phyloP scores from a whole-genome alignment of 805 yeast species.

The Hanseniaspora lachancei region DNA sequence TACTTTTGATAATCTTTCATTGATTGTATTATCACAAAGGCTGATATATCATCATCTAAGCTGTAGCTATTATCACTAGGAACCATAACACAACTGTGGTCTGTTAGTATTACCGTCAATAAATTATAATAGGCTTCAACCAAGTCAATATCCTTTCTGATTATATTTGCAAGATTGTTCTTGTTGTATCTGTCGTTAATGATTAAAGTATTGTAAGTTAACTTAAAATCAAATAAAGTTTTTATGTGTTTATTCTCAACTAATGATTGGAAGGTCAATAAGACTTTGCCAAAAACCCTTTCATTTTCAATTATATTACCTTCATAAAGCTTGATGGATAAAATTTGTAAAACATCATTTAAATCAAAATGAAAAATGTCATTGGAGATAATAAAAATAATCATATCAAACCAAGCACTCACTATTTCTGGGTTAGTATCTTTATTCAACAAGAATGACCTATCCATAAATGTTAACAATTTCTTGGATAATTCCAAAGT shows the following conservation, averaged over 20 bases:
- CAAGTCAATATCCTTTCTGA: constrained; percentile 47
- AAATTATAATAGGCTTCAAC: constrained; percentile 40
- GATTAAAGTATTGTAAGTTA: not conserved
- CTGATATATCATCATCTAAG: not conserved
- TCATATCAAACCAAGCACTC: not conserved
- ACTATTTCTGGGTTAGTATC: not conserved
- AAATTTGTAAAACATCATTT: not conserved
- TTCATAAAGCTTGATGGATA: not conserved
- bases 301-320: not conserved
- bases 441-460: not conserved
- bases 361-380: not conserved
- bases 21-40: not conserved
- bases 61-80: constrained; percentile 17
- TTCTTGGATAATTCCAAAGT: not conserved
- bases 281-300: not conserved
- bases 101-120: constrained; percentile 35
- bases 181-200: not conserved
- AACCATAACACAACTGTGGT: constrained; percentile 37
- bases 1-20: not conserved
- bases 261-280: not conserved
- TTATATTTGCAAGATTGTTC: constrained; percentile 23
- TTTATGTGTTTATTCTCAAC: not conserved
- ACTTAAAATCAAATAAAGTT: not conserved
- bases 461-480: not conserved
- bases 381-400: not conserved